These are phyloP conservation scores for Capillidium rhysosporum DNA, from an alignment of 371 early-diverging fungal genomes.

Conservation along the genomic window DNA sequence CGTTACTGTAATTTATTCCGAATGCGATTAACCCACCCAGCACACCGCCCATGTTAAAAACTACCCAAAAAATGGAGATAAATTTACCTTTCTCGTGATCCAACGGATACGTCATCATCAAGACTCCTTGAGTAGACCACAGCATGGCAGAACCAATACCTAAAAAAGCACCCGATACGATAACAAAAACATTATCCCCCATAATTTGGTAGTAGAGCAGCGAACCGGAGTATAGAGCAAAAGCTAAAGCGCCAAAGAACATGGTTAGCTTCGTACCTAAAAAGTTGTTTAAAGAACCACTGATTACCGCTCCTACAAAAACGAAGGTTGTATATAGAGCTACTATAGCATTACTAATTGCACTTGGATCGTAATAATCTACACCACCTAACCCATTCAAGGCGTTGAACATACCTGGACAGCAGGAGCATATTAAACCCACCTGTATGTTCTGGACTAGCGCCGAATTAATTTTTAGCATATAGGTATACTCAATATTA, in stretches of 20 bases:
- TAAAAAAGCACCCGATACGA: constrained; percentile 34
- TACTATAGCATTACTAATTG: constrained; percentile 39
- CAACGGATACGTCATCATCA: constrained; percentile 59
- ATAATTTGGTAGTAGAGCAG: constrained; percentile 25
- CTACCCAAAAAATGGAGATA: constrained; percentile 61
- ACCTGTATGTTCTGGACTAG: neutral
- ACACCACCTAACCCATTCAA: constrained; percentile 44
- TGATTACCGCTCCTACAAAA: constrained; percentile 36
- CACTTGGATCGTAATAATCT: constrained; percentile 39
- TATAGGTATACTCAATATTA: neutral
- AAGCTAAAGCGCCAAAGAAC: constrained; percentile 28
- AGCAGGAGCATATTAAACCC: neutral
- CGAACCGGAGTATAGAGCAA: constrained; percentile 28
- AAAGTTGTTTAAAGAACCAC: constrained; percentile 32
- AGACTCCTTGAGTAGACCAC: constrained; percentile 61
- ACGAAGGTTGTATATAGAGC: constrained; percentile 48
- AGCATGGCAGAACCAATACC: constrained; percentile 36
- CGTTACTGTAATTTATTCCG: constrained; percentile 31
- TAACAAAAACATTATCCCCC: constrained; percentile 19
- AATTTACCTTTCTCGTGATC: constrained; percentile 54
- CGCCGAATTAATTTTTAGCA: neutral
- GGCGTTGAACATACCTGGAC: constrained; percentile 69
- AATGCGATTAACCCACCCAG: constrained; percentile 51
- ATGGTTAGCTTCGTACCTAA: constrained; percentile 28
- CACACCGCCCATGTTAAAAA: constrained; percentile 47